Conservation (phyloP, 805 yeast genomes). For the Pichia membranifaciens region DNA sequence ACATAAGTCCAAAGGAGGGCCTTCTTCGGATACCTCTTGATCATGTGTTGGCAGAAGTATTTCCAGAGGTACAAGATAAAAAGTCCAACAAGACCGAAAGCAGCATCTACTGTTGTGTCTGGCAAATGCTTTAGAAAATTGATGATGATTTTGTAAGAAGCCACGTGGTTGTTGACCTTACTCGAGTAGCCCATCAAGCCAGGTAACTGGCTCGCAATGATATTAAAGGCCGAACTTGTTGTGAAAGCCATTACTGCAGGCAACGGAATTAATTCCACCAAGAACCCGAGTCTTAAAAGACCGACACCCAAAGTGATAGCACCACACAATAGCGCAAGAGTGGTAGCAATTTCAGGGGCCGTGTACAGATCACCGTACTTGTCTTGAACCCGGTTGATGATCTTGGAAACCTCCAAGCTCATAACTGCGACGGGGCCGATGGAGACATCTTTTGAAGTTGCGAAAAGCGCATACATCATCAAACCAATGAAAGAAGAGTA, state of each 20-base stretch:
- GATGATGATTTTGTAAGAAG: conserved; percentile 67
- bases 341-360: conserved; percentile 74
- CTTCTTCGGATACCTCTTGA: conserved; percentile 58
- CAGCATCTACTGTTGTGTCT: conserved; percentile 71
- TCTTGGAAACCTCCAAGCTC: conserved; percentile 80
- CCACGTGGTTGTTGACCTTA: conserved; percentile 33
- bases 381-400: conserved; percentile 56
- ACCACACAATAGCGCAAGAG: conserved; percentile 77
- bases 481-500: conserved; percentile 93
- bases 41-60: conserved; percentile 35
- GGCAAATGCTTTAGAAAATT: conserved; percentile 67
- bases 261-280: conserved; percentile 80
- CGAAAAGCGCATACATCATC: conserved; percentile 80
- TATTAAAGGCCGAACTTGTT: conserved; percentile 88
- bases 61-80: conserved; percentile 70
- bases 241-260: conserved; percentile 94
- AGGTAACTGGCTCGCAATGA: conserved; percentile 82
- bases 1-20: conserved; percentile 55
- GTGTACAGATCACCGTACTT: conserved; percentile 35
- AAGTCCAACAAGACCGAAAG: conserved; percentile 76
- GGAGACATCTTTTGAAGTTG: conserved; percentile 91
- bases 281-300: conserved; percentile 74
- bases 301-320: conserved; percentile 80
- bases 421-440: conserved; percentile 97
- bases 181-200: conserved; percentile 73